These are phyloP conservation scores for Lentinus polychrous DNA, from an alignment of 1,284 basidiomycete species.

Conservation along the genomic window DNA sequence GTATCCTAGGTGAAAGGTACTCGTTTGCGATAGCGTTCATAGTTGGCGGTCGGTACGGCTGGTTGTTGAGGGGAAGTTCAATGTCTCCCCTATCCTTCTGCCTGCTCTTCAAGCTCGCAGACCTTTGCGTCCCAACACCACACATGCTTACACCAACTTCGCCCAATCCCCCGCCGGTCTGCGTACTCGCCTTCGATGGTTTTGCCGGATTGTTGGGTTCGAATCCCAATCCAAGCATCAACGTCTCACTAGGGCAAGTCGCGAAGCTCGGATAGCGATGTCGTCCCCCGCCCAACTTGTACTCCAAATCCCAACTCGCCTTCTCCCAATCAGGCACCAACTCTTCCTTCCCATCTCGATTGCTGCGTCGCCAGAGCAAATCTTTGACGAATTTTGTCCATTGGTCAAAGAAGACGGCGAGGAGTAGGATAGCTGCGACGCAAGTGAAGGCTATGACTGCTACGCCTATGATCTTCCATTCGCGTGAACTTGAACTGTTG, in stretches of 20 bases:
- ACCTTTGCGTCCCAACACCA: background rate
- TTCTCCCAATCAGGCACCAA: constrained; percentile 59
- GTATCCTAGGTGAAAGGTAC: background rate
- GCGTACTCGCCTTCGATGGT: background rate
- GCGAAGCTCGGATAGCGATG: constrained; percentile 26
- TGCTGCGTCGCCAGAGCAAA: constrained; percentile 24
- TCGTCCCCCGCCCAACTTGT: constrained; percentile 35
- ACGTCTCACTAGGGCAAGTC: constrained; percentile 11
- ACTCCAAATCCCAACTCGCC: constrained; percentile 32
- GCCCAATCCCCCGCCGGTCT: too few species aligned
- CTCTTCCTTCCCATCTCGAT: constrained; percentile 36
- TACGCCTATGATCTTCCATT: constrained; percentile 66
- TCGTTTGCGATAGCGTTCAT: background rate
- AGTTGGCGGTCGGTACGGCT: background rate
- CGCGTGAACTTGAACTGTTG: constrained; percentile 14
- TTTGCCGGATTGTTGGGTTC: background rate
- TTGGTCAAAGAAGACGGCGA: constrained; percentile 58
- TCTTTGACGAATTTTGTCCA: constrained; percentile 54
- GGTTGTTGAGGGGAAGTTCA: background rate
- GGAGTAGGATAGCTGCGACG: constrained; percentile 44
- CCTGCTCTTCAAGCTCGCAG: background rate
- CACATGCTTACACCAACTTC: background rate
- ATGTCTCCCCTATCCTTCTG: background rate
- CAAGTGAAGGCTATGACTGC: constrained; percentile 51
- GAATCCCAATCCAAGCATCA: constrained; percentile 5